Base-by-base conservation (phyloP, 2,329 filamentous ascomycete species). In the Ilyonectria robusta region DNA sequence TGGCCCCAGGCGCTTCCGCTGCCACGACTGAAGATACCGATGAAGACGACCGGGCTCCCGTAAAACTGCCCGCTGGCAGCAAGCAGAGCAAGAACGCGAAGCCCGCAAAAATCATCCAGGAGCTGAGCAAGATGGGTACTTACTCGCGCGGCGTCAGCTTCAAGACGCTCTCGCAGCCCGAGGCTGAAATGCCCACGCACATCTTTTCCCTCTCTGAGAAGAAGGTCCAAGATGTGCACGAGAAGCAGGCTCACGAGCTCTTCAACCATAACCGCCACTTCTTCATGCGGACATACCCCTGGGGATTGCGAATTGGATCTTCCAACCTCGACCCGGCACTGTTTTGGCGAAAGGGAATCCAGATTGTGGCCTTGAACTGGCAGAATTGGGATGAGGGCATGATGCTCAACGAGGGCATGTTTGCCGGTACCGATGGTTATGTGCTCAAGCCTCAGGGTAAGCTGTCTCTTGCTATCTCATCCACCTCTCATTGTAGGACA, bases 371-470 rank as follows among this genome's bases (percentile, higher is more conserved):
- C 0, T 84, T 98, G 67, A 98, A 98, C 81, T 98, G 95, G 94
- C 95, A 98, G 80, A 92, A 91, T 68, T 91, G 93, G 80, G 94
- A 98, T 76, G 92, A 94, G 73, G 94, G 94, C 35, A 97, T 97
- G 91, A 98, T 98, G 95, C 87, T 97, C 15, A 98, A 98, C 77
- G 91, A 96, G 77, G 95, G 90, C 73, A 96, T 97, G 94, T 97
- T 97, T 80, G 88, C 90, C 2, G 93, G 92, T 11, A 93, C 93
- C 0, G 86, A 87, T n/a, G 95, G 95, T 23, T 98, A 94, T 84
- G 90, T 96, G 2, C 85, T 97, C 46, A 98, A 98, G 80, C 95
- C 95, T 0, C 82, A 87, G 70, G 93, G 92, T 85, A 76, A 48
- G 75, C 67, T 6, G 31, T 17, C 15, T 21, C 31, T 21, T n/a